Conservation (phyloP, 371 early-diverging fungal species). For the Gilbertella persicaria region DNA sequence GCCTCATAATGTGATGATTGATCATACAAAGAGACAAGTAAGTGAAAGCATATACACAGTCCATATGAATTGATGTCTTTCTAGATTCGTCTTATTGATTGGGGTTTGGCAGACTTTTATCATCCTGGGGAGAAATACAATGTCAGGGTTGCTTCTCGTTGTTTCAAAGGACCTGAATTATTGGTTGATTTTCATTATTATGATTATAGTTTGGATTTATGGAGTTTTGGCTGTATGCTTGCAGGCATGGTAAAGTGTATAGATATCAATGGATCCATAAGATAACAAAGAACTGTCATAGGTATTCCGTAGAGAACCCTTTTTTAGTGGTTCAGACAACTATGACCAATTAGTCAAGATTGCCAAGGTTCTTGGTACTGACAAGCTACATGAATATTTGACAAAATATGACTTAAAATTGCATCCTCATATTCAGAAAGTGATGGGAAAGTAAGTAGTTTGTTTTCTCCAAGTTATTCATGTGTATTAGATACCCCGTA, state of each 20-base stretch:
- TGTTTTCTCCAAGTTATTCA: too few species aligned
- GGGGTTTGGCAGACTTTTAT: constrained; percentile 99
- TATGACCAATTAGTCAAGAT: constrained; percentile 98
- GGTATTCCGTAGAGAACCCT: constrained; percentile 98
- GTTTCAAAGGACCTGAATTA: constrained; percentile 99
- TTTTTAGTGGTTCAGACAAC: constrained; percentile 99
- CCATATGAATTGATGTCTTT: background rate
- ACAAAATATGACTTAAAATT: constrained; percentile 94
- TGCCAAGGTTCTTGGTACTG: constrained; percentile 95
- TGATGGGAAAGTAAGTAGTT: constrained; percentile 61
- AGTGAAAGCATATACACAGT: constrained; percentile 3
- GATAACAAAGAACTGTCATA: constrained; percentile 17
- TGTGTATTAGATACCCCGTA: constrained; percentile 79
- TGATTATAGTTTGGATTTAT: constrained; percentile 99
- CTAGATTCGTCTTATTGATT: constrained; percentile 98
- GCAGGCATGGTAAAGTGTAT: constrained; percentile 79
- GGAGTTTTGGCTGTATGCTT: constrained; percentile 99
- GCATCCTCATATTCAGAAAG: constrained; percentile 84
- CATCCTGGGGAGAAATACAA: constrained; percentile 97
- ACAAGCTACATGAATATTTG: constrained; percentile 88
- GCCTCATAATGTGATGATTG: constrained; percentile 99
- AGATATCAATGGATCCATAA: background rate
- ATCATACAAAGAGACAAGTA: constrained; percentile 90
- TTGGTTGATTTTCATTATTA: constrained; percentile 98
- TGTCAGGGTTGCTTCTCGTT: constrained; percentile 98